Base-by-base conservation (phyloP, 176 grass and related monocot genomes). In the Dendrocalamus sinicus region DNA sequence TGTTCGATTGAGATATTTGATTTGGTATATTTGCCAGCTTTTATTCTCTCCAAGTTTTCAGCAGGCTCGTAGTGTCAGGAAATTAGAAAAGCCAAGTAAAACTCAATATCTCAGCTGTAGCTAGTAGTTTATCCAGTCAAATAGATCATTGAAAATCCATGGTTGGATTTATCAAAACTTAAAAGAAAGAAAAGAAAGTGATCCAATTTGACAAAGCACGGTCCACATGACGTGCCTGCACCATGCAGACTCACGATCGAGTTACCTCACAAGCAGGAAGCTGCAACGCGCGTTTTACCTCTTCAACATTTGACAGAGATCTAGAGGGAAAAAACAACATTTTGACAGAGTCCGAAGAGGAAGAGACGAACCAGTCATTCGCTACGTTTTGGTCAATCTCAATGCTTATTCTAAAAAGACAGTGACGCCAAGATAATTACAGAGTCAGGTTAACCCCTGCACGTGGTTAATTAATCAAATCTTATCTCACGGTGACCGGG, bases 171-270 rank as follows among this genome's bases (percentile, higher is more conserved):
- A 62, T 62, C 3, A 83, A 88, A 41, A 17, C 4, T 26, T 64
- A 52, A 47, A 12, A 73, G 0, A 26, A 61, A 28, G 35, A n/a
- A 2, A 22, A 50, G 14, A 71, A 68, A 20, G 48, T 20, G 50
- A 17, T 40, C 17, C 1, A 6, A 9, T 23, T 81, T 70, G 64
- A 70, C 20, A 12, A 70, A 26, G 28, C 20, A 64, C 28, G 26
- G 52, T 30, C 72, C 37, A 81, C 71, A 57, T 82, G 72, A 77
- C 78, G 83, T 90, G 88, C 76, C 52, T 80, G 76, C 82, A 71
- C 71, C 9, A 50, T 19, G 17, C n/a, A 20, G 45, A 5, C 9
- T 0, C 48, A 35, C 7, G 26, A 20, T 5, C 61, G 61, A 51
- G 43, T 51, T 39, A 60, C 59, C 47, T 30, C 22, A 32, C 78